These are phyloP conservation scores for Glycyrrhiza uralensis DNA, from an alignment of 306 rosid genomes.

Conservation along the genomic window DNA sequence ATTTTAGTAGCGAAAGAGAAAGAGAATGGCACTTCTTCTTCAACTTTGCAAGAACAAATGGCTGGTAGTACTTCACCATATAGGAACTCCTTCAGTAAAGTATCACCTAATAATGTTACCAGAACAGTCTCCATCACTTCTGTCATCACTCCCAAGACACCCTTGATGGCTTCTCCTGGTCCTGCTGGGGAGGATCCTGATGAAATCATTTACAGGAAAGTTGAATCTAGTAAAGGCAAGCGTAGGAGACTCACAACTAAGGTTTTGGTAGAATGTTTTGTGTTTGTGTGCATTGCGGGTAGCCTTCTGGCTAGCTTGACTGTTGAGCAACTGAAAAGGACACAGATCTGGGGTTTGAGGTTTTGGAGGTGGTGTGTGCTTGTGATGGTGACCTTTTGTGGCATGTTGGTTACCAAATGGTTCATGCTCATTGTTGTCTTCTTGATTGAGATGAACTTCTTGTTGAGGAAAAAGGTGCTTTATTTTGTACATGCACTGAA, in stretches of 20 bases:
- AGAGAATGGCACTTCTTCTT: constrained; percentile 26
- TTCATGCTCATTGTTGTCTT: constrained; percentile 68
- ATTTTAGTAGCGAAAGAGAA: too few relatives aligned
- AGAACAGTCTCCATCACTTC: constrained; percentile 45
- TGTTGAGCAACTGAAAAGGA: constrained; percentile 24
- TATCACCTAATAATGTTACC: constrained; percentile 48
- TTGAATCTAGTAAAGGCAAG: constrained; percentile 49
- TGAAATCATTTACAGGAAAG: constrained; percentile 61
- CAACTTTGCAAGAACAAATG: constrained; percentile 40
- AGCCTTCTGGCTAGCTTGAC: constrained; percentile 57
- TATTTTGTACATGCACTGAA: constrained; percentile 95
- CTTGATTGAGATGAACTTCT: constrained; percentile 78
- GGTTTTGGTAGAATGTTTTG: constrained; percentile 46
- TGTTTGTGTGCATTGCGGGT: constrained; percentile 44
- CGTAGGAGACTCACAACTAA: constrained; percentile 39
- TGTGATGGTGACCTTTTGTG: constrained; percentile 70
- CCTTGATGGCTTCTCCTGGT: constrained; percentile 42
- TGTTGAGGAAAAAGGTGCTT: constrained; percentile 73
- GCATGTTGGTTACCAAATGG: constrained; percentile 74
- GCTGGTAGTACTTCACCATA: constrained; percentile 45
- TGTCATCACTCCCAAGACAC: constrained; percentile 38
- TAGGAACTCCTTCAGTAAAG: constrained; percentile 38
- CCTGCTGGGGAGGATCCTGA: constrained; percentile 49
- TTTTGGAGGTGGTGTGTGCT: constrained; percentile 90
- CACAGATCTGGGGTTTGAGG: constrained; percentile 51